Percentiles rank a stretch among this genome's conserved stretches.
phyloP scores from a whole-genome alignment of 2,329 filamentous ascomycete genomes.

The Zymoseptoria ardabiliae region DNA sequence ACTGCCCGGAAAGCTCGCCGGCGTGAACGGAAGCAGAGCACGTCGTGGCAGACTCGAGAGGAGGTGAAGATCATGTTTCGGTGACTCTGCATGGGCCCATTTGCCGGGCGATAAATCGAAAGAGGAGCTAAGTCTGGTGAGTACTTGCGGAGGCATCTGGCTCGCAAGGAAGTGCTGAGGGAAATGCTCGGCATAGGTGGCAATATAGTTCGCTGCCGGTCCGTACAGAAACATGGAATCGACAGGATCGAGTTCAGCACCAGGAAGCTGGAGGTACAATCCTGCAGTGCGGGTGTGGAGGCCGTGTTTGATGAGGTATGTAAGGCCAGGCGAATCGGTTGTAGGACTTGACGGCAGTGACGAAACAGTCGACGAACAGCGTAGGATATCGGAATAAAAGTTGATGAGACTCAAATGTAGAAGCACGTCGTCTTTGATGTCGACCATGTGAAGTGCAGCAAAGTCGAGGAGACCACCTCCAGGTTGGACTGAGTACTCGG shows the following conservation, averaged over 20 bases:
- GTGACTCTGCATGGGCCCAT: slow-evolving; percentile 49
- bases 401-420: slow-evolving; percentile 54
- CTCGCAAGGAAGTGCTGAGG: slow-evolving; percentile 48
- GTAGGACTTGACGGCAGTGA: slow-evolving; percentile 1
- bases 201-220: slow-evolving; percentile 50
- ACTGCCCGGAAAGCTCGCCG: slow-evolving; percentile 26
- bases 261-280: slow-evolving; percentile 46
- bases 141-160: slow-evolving; percentile 38
- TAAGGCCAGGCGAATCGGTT: slow-evolving; percentile 31
- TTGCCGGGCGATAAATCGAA: slow-evolving; percentile 39
- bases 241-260: slow-evolving; percentile 39
- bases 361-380: not conserved
- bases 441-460: slow-evolving; percentile 48
- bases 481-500: slow-evolving; percentile 25
- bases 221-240: slow-evolving; percentile 49
- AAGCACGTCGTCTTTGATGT: slow-evolving; percentile 48
- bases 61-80: slow-evolving; percentile 50
- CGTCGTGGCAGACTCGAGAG: slow-evolving; percentile 51
- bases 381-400: slow-evolving; percentile 49
- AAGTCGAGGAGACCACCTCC: slow-evolving; percentile 47
- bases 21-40: slow-evolving; percentile 40
- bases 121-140: slow-evolving; percentile 41
- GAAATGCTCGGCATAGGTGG: slow-evolving; percentile 49
- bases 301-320: slow-evolving; percentile 46
- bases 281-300: slow-evolving; percentile 45